Percentiles rank a stretch among this genome's conserved stretches.
Evolutionary conservation across 495 filamentous ascomycete species (phyloP).

Genomic region (Penicillium salamii): DNA sequence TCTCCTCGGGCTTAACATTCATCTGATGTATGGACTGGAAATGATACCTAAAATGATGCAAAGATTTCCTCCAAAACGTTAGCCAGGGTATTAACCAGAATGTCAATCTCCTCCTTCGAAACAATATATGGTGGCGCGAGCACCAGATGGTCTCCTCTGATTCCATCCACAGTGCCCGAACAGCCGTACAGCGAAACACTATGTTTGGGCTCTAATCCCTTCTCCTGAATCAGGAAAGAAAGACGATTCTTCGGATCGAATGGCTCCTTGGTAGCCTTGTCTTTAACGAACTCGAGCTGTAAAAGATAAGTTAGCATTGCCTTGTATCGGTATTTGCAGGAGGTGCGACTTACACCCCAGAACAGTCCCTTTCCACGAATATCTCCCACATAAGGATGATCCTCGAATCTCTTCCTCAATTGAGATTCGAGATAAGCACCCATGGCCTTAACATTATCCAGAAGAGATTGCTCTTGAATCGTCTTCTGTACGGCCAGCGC

Average conservation of each 20-base stretch:
- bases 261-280: constrained; percentile 53
- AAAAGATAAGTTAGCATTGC: background rate
- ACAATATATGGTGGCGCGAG: constrained; percentile 74
- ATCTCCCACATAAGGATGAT: constrained; percentile 50
- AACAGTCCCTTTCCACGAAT: constrained; percentile 57
- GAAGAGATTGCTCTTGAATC: constrained; percentile 43
- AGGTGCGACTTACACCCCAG: constrained; percentile 45
- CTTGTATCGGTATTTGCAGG: no score
- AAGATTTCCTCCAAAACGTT: constrained; percentile 36
- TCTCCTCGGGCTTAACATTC: no score
- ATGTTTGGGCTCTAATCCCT: constrained; percentile 48
- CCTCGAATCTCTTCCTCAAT: constrained; percentile 32
- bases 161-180: constrained; percentile 63
- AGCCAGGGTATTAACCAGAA: constrained; percentile 48
- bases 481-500: constrained; percentile 55
- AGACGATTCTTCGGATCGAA: constrained; percentile 40
- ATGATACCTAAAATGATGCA: constrained; percentile 16
- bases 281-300: constrained; percentile 57
- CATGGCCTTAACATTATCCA: constrained; percentile 48
- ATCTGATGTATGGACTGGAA: no score
- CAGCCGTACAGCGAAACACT: constrained; percentile 70
- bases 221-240: constrained; percentile 50
- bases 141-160: constrained; percentile 70
- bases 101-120: constrained; percentile 57
- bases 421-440: constrained; percentile 39